A percentile compares a stretch with the other conserved stretches of the same genome.
phyloP scores from a whole-genome alignment of 2,329 filamentous ascomycete genomes.

The Alternaria incomplexa region DNA sequence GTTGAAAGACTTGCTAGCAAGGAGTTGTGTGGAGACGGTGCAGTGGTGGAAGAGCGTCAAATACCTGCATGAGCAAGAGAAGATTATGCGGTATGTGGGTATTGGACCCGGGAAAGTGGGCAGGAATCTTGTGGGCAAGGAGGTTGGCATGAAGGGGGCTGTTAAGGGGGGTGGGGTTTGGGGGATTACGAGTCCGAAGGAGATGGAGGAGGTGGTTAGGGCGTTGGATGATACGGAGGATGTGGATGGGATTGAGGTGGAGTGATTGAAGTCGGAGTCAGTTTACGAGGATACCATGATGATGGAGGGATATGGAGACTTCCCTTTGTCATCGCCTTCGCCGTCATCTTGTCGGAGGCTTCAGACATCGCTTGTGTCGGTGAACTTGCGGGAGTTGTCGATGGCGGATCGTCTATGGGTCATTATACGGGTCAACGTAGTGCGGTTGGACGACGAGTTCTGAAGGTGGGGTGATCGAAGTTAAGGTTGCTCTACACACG shows the following conservation, averaged over 20 bases:
- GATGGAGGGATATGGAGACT: too few relatives aligned
- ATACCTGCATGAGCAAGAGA: conserved; percentile 83
- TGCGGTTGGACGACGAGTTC: too few relatives aligned
- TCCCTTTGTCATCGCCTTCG: too few relatives aligned
- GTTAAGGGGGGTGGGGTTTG: conserved; percentile 91
- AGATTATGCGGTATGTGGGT: conserved; percentile 84
- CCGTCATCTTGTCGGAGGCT: too few relatives aligned
- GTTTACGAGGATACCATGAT: too few relatives aligned
- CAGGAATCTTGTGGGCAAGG: conserved; percentile 90
- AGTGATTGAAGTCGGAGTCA: not conserved
- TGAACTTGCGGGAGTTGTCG: too few relatives aligned
- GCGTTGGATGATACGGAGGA: conserved; percentile 56
- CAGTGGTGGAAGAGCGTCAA: conserved; percentile 93
- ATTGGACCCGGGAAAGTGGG: conserved; percentile 95
- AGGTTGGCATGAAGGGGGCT: conserved; percentile 84
- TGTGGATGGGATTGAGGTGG: conserved; percentile 26
- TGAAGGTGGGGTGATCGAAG: too few relatives aligned
- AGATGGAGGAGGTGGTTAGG: conserved; percentile 54
- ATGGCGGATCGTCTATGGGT: too few relatives aligned
- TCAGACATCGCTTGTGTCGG: too few relatives aligned
- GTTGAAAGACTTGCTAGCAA: conserved; percentile 77
- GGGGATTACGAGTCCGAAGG: conserved; percentile 81
- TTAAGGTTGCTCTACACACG: too few relatives aligned
- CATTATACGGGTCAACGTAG: too few relatives aligned
- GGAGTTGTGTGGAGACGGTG: conserved; percentile 89